A percentile compares a stretch with the other conserved stretches of the same genome.
phyloP scores from a whole-genome alignment of 148 eudicot species.

The Chenopodium formosanum region DNA sequence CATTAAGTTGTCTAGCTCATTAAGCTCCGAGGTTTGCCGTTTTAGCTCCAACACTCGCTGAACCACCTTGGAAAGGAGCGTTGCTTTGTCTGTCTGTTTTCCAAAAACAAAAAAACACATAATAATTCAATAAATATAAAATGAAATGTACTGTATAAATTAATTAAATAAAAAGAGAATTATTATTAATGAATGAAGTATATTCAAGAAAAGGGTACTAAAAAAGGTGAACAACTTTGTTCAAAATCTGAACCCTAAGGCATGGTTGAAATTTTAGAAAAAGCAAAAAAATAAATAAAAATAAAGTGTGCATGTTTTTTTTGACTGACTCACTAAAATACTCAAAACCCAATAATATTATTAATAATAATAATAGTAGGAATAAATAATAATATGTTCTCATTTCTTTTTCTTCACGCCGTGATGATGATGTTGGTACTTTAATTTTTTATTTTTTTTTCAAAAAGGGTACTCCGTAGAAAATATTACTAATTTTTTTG shows the following conservation, averaged over 20 bases:
- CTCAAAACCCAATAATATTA: neutral
- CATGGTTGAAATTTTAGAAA: conserved; percentile 29
- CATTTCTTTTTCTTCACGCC: conserved; percentile 37
- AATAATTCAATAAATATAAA: too few species aligned
- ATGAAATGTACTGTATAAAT: neutral
- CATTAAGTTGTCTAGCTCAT: conserved; percentile 10
- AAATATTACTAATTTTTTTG: neutral
- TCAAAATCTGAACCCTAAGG: conserved; percentile 31
- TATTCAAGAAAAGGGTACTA: neutral
- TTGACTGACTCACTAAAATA: conserved; percentile 16
- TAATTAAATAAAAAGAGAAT: neutral
- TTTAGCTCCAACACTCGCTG: conserved; percentile 41
- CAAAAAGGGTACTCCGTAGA: neutral
- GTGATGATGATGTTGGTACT: conserved; percentile 34
- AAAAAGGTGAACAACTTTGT: conserved; percentile 31
- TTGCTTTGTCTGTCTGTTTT: conserved; percentile 47
- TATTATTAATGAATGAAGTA: neutral
- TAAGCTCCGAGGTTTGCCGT: conserved; percentile 38
- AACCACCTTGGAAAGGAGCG: conserved; percentile 47
- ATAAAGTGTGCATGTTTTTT: conserved; percentile 5
- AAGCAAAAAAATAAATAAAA: neutral
- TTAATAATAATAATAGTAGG: too few species aligned
- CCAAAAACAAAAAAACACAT: neutral
- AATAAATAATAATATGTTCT: conserved; percentile 4
- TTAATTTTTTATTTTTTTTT: neutral